These are phyloP conservation scores for Massariosphaeria phaeospora DNA, from an alignment of 495 filamentous ascomycete genomes.

Conservation along the genomic window DNA sequence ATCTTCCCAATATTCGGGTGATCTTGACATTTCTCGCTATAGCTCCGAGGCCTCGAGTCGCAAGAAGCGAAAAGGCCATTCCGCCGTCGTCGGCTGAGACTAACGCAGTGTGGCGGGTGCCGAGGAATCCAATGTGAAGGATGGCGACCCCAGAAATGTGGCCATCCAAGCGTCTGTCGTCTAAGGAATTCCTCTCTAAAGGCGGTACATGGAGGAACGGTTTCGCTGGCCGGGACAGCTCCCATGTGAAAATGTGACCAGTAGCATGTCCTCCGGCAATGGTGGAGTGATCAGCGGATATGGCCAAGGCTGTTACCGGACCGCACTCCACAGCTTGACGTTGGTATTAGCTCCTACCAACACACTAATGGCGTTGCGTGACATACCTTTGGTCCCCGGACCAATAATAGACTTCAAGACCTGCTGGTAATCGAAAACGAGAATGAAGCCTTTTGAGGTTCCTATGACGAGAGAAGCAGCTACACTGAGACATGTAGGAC, in stretches of 20 bases:
- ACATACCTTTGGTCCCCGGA: conserved; percentile 82
- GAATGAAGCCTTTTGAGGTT: conserved; percentile 86
- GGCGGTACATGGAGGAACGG: conserved; percentile 88
- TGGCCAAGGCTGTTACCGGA: conserved; percentile 75
- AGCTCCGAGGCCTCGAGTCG: conserved; percentile 82
- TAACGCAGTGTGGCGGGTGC: conserved; percentile 89
- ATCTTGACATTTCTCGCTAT: conserved; percentile 83
- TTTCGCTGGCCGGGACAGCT: conserved; percentile 69
- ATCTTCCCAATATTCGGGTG: conserved; percentile 83
- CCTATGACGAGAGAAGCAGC: conserved; percentile 87
- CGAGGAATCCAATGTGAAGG: conserved; percentile 90
- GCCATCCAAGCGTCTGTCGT: conserved; percentile 66
- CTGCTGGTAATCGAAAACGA: conserved; percentile 97
- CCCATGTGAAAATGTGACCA: conserved; percentile 96
- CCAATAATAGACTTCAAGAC: conserved; percentile 90
- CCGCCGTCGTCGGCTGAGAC: conserved; percentile 93
- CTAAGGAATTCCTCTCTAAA: conserved; percentile 59
- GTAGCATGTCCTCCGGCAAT: conserved; percentile 84
- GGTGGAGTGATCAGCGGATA: conserved; percentile 90
- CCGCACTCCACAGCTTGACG: conserved; percentile 79
- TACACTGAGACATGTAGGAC: conserved; percentile 84
- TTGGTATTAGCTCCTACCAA: background rate
- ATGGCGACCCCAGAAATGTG: conserved; percentile 72
- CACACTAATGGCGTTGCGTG: background rate
- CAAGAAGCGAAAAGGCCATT: conserved; percentile 97